A percentile compares a stretch with the other conserved stretches of the same genome.
Conservation (phyloP, 129 eudicot species). For the Pseudognaphalium luteoalbum region DNA sequence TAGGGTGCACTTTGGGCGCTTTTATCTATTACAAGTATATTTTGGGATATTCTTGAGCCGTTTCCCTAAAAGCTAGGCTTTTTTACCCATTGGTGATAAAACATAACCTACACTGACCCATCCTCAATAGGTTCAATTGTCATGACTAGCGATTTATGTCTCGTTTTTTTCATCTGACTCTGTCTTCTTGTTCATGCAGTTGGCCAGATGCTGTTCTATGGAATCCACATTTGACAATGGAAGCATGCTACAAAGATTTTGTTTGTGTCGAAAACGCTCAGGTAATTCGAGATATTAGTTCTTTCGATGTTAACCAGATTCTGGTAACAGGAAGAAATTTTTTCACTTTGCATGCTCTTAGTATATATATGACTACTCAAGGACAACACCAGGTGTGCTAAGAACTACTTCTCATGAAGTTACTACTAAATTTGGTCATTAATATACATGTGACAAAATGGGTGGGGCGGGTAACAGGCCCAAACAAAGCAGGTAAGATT, state of each 20-base stretch:
- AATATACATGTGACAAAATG: neutral
- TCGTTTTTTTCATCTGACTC: conserved; percentile 21
- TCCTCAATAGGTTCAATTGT: neutral
- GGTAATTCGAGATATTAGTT: conserved; percentile 39
- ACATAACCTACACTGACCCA: neutral
- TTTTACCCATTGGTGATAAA: neutral
- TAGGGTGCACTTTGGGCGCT: neutral
- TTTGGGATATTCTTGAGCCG: neutral
- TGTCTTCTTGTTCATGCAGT: conserved; percentile 40
- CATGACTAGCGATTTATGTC: neutral
- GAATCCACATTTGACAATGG: conserved; percentile 95
- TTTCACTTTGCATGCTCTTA: neutral
- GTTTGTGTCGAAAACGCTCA: conserved; percentile 97
- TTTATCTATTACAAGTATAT: neutral
- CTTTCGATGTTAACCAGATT: neutral
- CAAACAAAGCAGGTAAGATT: neutral
- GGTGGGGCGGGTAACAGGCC: neutral
- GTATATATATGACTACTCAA: neutral
- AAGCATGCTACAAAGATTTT: conserved; percentile 90
- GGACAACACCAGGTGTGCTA: neutral
- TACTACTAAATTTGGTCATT: neutral
- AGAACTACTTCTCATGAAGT: neutral
- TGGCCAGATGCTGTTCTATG: conserved; percentile 96
- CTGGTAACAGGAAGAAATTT: conserved; percentile 2
- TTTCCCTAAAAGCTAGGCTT: neutral